A percentile compares a stretch with the other conserved stretches of the same genome.
Conservation (phyloP, 495 filamentous ascomycete species). For the Penicillium coffeae region DNA sequence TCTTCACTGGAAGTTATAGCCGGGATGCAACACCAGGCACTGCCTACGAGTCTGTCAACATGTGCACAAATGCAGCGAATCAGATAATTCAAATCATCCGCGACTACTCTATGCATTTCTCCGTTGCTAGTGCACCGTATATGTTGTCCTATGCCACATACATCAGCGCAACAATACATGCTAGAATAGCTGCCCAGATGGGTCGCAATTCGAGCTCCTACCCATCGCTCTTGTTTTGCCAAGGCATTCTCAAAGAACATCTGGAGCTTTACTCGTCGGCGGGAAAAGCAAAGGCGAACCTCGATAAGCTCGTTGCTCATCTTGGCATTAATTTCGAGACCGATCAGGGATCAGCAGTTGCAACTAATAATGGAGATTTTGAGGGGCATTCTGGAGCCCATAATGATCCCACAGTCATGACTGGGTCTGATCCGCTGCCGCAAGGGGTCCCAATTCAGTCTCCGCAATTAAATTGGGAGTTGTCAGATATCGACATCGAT, state of each 20-base stretch:
- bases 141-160: conserved; percentile 34
- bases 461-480: conserved; percentile 17
- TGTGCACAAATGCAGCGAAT: conserved; percentile 27
- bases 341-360: too few relatives aligned
- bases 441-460: conserved; percentile 9
- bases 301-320: conserved; percentile 18
- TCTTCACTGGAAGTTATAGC: conserved; percentile 18
- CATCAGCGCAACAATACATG: conserved; percentile 33
- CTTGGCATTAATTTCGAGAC: conserved; percentile 11
- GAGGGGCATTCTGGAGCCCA: too few relatives aligned
- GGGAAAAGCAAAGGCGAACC: conserved; percentile 19
- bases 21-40: conserved; percentile 9
- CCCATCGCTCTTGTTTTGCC: conserved; percentile 20
- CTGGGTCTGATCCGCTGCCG: neutral
- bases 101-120: conserved; percentile 25
- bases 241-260: conserved; percentile 16
- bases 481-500: conserved; percentile 26
- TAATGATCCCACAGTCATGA: too few relatives aligned
- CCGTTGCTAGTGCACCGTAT: conserved; percentile 26
- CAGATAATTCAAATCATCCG: conserved; percentile 28
- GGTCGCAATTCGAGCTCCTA: conserved; percentile 18
- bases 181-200: conserved; percentile 25
- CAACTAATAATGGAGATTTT: too few relatives aligned
- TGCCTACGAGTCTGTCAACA: conserved; percentile 26
- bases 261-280: conserved; percentile 20